These are phyloP conservation scores for Quercus agrifolia DNA, from an alignment of 306 rosid genomes.

Conservation along the genomic window DNA sequence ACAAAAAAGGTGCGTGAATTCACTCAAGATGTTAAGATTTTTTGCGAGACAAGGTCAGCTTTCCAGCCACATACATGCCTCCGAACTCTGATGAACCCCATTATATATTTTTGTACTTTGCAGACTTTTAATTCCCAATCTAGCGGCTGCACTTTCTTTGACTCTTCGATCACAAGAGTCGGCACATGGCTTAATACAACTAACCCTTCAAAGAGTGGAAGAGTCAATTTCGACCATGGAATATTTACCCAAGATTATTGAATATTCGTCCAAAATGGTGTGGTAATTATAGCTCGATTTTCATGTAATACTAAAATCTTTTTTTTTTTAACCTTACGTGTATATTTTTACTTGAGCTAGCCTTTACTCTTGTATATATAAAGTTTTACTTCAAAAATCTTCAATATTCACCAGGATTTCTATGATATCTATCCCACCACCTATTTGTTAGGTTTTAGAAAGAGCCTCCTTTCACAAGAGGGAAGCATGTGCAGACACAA, in stretches of 20 bases:
- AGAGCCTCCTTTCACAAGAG: background rate
- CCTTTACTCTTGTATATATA: no score
- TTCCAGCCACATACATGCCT: background rate
- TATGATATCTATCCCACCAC: background rate
- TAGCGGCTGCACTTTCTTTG: background rate
- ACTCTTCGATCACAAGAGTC: conserved; percentile 7
- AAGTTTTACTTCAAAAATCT: background rate
- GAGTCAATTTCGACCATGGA: background rate
- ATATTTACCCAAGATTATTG: background rate
- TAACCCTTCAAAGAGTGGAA: background rate
- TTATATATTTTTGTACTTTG: background rate
- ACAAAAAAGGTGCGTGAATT: background rate
- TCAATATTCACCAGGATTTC: background rate
- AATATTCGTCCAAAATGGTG: background rate
- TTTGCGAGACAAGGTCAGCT: background rate
- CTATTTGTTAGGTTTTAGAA: background rate
- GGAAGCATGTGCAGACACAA: background rate
- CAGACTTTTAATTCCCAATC: background rate
- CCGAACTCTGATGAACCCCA: background rate
- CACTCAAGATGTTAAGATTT: background rate
- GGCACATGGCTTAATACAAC: conserved; percentile 22
- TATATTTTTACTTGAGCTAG: no score
- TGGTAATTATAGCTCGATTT: no score
- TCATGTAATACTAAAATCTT: background rate
- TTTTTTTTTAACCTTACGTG: no score